Evolutionary conservation across 164 flowering plant genomes (phyloP).

Genomic region (Vitis rupestris): DNA sequence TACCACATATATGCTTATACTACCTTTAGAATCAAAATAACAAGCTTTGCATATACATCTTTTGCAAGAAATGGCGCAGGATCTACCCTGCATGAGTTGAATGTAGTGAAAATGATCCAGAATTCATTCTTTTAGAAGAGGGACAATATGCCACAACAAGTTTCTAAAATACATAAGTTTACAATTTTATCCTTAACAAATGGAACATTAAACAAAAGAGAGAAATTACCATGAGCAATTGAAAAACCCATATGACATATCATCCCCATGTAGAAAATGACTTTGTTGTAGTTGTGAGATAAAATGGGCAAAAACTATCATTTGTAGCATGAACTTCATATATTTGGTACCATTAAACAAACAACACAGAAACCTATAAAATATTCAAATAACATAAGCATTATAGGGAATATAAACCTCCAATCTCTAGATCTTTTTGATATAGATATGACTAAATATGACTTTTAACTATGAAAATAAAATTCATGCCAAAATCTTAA

Average conservation of each 20-base stretch:
- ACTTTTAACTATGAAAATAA: no score
- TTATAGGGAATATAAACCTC: no score
- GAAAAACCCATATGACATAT: slow-evolving; percentile 73
- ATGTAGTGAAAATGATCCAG: slow-evolving; percentile 37
- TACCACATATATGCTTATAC: no score
- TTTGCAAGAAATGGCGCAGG: slow-evolving; percentile 64
- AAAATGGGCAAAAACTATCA: slow-evolving; percentile 56
- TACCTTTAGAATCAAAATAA: slow-evolving; percentile 74
- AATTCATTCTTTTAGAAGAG: slow-evolving; percentile 48
- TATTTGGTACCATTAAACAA: slow-evolving; percentile 73
- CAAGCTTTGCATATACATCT: slow-evolving; percentile 87
- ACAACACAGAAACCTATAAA: slow-evolving; percentile 63
- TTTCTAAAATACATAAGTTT: slow-evolving; percentile 45
- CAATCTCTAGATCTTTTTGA: no score
- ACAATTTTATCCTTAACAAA: background rate
- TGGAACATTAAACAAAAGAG: background rate
- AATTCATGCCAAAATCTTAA: no score
- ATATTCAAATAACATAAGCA: no score
- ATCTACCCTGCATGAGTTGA: slow-evolving; percentile 54
- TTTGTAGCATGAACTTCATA: slow-evolving; percentile 71
- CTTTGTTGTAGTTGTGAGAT: slow-evolving; percentile 68
- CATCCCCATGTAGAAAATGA: slow-evolving; percentile 88
- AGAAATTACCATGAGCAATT: slow-evolving; percentile 36
- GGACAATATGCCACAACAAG: slow-evolving; percentile 81
- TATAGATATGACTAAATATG: no score